phyloP scores from a whole-genome alignment of 1,284 basidiomycete genomes.

The Taiwanofungus camphoratus region DNA sequence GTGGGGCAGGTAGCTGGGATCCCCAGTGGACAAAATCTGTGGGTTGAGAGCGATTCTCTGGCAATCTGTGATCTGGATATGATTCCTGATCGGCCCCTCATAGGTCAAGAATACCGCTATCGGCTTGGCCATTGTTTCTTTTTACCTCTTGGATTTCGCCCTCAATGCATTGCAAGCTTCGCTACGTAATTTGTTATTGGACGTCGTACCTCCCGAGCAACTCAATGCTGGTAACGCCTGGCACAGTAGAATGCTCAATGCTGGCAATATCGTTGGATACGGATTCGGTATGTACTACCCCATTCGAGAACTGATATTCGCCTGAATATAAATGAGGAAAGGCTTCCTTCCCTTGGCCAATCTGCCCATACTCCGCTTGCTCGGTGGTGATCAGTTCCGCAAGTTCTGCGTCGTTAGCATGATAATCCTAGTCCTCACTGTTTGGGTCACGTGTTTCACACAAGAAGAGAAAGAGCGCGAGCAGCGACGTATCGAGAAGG shows the following conservation, averaged over 20 bases:
- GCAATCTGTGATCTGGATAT: no score
- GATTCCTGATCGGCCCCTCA: no score
- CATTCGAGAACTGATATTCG: not conserved
- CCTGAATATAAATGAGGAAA: slow-evolving; percentile 23
- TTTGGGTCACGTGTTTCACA: slow-evolving; percentile 81
- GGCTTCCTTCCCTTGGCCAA: slow-evolving; percentile 83
- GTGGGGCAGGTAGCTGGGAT: slow-evolving; percentile 88
- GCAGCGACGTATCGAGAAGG: slow-evolving; percentile 35
- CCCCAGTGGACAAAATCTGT: slow-evolving; percentile 64
- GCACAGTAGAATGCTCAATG: slow-evolving; percentile 93
- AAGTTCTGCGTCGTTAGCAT: slow-evolving; percentile 91
- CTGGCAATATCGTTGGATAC: slow-evolving; percentile 92
- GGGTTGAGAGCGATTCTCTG: slow-evolving; percentile 20
- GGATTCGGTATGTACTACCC: slow-evolving; percentile 63
- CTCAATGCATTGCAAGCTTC: slow-evolving; percentile 94
- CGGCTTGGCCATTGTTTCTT: slow-evolving; percentile 82
- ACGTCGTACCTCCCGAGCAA: slow-evolving; percentile 83
- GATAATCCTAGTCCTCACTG: slow-evolving; percentile 72
- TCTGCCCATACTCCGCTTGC: slow-evolving; percentile 66
- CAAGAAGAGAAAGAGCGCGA: slow-evolving; percentile 73
- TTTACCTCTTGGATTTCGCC: slow-evolving; percentile 93
- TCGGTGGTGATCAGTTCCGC: slow-evolving; percentile 95
- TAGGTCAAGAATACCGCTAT: slow-evolving; percentile 74
- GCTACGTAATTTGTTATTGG: slow-evolving; percentile 85
- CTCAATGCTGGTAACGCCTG: slow-evolving; percentile 94